phyloP scores from a whole-genome alignment of 2,329 filamentous ascomycete genomes.

The Hirsutella thompsonii region DNA sequence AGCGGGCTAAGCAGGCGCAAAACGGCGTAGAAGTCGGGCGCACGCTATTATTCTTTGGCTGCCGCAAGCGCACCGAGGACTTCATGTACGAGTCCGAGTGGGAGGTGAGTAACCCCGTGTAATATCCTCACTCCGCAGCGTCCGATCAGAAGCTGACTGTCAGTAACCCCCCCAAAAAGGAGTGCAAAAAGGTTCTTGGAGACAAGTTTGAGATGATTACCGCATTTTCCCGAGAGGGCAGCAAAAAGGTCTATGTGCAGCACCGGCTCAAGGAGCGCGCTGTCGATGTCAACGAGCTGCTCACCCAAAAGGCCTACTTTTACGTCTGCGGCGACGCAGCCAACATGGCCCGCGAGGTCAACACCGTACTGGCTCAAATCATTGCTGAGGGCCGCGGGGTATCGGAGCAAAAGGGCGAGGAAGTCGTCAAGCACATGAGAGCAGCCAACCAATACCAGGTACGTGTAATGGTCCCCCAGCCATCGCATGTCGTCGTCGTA shows the following conservation, averaged over 20 bases:
- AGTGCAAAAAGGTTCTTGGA: conserved; percentile 71
- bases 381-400: conserved; percentile 74
- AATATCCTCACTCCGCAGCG: not conserved
- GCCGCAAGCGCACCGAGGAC: conserved; percentile 76
- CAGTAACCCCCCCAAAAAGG: too few relatives aligned
- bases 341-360: conserved; percentile 93
- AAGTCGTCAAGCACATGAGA: conserved; percentile 95
- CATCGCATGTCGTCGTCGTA: too few relatives aligned
- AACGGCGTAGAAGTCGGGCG: conserved; percentile 73
- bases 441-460: conserved; percentile 93
- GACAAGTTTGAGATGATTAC: conserved; percentile 85
- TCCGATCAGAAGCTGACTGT: not conserved
- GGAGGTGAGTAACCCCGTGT: conserved; percentile 50
- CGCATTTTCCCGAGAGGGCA: conserved; percentile 82
- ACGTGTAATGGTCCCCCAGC: too few relatives aligned
- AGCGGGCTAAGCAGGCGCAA: conserved; percentile 72
- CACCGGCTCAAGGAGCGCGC: conserved; percentile 77
- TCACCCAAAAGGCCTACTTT: conserved; percentile 81
- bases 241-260: conserved; percentile 93
- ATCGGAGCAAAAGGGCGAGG: conserved; percentile 77
- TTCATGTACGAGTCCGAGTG: conserved; percentile 88
- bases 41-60: conserved; percentile 90
- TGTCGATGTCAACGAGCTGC: conserved; percentile 73
- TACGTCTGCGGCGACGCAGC: conserved; percentile 97
- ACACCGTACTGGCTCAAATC: conserved; percentile 74